A percentile compares a stretch with the other conserved stretches of the same genome.
phyloP scores from a whole-genome alignment of 495 filamentous ascomycete species.

The Penicillium bovifimosum region DNA sequence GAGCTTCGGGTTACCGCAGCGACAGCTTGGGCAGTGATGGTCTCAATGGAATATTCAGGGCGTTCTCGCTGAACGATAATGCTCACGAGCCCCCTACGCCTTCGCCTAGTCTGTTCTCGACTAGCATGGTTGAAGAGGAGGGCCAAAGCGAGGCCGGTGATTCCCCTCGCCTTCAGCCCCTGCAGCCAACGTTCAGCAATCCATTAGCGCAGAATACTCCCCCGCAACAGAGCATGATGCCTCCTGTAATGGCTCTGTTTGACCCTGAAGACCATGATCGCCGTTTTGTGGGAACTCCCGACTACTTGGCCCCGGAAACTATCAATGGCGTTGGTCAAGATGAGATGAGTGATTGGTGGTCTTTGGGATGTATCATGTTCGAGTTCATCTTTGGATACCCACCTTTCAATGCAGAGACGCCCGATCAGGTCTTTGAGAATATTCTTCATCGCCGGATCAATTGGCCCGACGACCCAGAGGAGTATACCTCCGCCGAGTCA shows the following conservation, averaged over 20 bases:
- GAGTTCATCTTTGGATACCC: conserved; percentile 91
- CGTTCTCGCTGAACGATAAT: conserved; percentile 71
- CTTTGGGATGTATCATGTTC: conserved; percentile 92
- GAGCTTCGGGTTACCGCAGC: conserved; percentile 82
- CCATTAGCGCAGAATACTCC: conserved; percentile 50
- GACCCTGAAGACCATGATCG: conserved; percentile 92
- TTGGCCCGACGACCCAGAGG: conserved; percentile 71
- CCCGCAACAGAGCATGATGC: conserved; percentile 75
- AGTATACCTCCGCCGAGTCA: conserved; percentile 74
- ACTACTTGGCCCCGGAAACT: conserved; percentile 95
- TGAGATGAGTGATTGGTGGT: conserved; percentile 99
- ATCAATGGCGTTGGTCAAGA: conserved; percentile 93
- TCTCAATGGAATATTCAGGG: conserved; percentile 75
- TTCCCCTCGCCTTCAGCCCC: conserved; percentile 64
- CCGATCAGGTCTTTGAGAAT: conserved; percentile 94
- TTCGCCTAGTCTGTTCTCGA: conserved; percentile 35
- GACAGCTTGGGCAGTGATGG: conserved; percentile 87
- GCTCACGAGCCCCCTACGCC: conserved; percentile 25
- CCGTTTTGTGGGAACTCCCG: conserved; percentile 92
- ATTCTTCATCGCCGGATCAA: conserved; percentile 83
- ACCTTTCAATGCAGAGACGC: conserved; percentile 85
- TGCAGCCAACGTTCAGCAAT: conserved; percentile 58
- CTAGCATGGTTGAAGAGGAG: conserved; percentile 62
- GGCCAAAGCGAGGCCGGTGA: conserved; percentile 57
- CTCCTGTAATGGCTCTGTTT: conserved; percentile 92